These are phyloP conservation scores for Noccaea caerulescens DNA, from an alignment of 345 rosid species.

Conservation along the genomic window DNA sequence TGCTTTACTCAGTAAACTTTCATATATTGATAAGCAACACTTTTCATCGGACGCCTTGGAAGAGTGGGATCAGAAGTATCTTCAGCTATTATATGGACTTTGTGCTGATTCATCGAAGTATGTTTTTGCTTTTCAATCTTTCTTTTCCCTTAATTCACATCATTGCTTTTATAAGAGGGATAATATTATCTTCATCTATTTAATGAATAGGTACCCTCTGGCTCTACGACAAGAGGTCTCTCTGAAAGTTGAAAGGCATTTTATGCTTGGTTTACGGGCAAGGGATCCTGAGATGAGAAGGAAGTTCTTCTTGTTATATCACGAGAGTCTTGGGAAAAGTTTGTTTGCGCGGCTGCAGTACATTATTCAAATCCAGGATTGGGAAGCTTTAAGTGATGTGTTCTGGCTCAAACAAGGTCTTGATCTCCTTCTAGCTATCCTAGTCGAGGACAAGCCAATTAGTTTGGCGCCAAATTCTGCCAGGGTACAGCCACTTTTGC, in stretches of 20 bases:
- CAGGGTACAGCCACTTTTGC: constrained; percentile 68
- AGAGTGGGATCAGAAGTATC: constrained; percentile 97
- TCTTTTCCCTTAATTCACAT: constrained; percentile 24
- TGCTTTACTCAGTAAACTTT: constrained; percentile 81
- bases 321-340: constrained; percentile 78
- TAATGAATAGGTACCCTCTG: constrained; percentile 61
- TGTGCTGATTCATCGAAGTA: constrained; percentile 91
- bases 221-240: constrained; percentile 88
- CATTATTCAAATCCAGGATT: constrained; percentile 88
- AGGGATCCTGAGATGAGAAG: constrained; percentile 89
- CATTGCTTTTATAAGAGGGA: constrained; percentile 29
- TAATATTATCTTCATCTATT: constrained; percentile 34
- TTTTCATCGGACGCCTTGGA: constrained; percentile 66
- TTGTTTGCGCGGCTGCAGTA: constrained; percentile 81
- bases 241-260: constrained; percentile 95
- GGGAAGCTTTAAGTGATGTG: constrained; percentile 99
- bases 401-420: constrained; percentile 99
- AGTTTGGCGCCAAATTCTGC: constrained; percentile 98
- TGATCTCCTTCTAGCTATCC: constrained; percentile 90
- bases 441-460: constrained; percentile 86
- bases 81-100: constrained; percentile 85
- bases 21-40: constrained; percentile 87
- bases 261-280: constrained; percentile 95
- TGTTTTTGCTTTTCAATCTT: constrained; percentile 26
- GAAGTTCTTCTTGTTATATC: constrained; percentile 84